Evolutionary conservation across 257 asterid genomes (phyloP).

Genomic region (Ilex asprella): DNA sequence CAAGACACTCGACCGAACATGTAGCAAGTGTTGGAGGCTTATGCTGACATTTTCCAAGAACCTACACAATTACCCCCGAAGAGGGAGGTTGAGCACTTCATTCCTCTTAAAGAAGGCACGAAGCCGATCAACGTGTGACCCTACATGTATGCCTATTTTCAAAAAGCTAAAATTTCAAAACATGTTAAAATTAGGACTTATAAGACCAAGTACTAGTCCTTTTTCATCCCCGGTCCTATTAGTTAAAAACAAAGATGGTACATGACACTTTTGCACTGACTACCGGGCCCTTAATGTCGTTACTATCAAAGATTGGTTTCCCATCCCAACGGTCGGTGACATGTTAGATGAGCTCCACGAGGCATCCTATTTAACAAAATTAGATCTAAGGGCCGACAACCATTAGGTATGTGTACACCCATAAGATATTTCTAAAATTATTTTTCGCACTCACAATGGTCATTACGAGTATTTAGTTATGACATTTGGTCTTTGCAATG

Average conservation of each 20-base stretch:
- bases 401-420: neutral
- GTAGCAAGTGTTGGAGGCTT: neutral
- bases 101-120: neutral
- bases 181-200: neutral
- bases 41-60: neutral
- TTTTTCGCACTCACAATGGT: neutral
- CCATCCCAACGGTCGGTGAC: neutral
- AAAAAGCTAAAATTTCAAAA: neutral
- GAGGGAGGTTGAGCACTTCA: neutral
- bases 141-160: constrained; percentile 1
- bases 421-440: neutral
- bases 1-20: neutral
- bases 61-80: neutral
- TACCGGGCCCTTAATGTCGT: neutral
- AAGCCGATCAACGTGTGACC: constrained; percentile 1
- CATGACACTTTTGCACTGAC: constrained; percentile 2
- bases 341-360: neutral
- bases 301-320: constrained; percentile 2
- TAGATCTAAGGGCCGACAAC: neutral
- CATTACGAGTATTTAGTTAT: constrained; percentile 4
- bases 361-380: neutral
- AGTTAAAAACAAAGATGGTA: constrained; percentile 1
- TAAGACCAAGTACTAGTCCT: neutral
- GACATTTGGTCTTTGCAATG: constrained; percentile 2
- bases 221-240: constrained; percentile 4